These are phyloP conservation scores for Escovopsis sp. DNA, from an alignment of 2,329 filamentous ascomycete genomes.

Conservation along the genomic window DNA sequence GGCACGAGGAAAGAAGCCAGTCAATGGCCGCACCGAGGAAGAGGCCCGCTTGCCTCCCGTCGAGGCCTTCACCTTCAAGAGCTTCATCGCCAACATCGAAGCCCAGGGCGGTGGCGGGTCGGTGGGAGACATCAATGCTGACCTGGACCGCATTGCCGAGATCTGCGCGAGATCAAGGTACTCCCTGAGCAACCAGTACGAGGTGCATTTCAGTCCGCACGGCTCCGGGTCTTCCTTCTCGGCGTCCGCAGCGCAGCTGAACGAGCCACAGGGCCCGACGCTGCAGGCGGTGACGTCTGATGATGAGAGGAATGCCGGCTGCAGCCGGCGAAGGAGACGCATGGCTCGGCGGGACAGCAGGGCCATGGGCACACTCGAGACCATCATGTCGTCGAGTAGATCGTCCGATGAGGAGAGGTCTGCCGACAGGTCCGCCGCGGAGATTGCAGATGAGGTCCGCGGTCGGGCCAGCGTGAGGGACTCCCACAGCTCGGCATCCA, in stretches of 20 bases:
- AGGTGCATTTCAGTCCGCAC: constrained; percentile 49
- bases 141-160: constrained; percentile 50
- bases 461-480: constrained; percentile 30
- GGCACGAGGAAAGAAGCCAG: constrained; percentile 24
- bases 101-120: constrained; percentile 25
- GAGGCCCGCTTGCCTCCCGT: constrained; percentile 41
- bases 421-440: constrained; percentile 41
- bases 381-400: constrained; percentile 51
- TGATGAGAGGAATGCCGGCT: constrained; percentile 31
- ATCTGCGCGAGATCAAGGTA: constrained; percentile 52
- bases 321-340: constrained; percentile 24
- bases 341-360: constrained; percentile 31
- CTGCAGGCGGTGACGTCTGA: constrained; percentile 43
- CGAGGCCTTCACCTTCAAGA: constrained; percentile 51
- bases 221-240: constrained; percentile 39
- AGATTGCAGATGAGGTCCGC: constrained; percentile 39
- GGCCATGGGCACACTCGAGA: constrained; percentile 49
- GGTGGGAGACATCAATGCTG: constrained; percentile 37
- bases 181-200: constrained; percentile 52
- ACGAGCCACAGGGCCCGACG: constrained; percentile 31
- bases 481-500: constrained; percentile 18
- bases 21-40: constrained; percentile 13
- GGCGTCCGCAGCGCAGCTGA: constrained; percentile 14
- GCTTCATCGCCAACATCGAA: constrained; percentile 44
- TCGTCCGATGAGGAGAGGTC: constrained; percentile 48